Conservation (phyloP, 2,329 filamentous ascomycete genomes). For the Epichloe sylvatica region DNA sequence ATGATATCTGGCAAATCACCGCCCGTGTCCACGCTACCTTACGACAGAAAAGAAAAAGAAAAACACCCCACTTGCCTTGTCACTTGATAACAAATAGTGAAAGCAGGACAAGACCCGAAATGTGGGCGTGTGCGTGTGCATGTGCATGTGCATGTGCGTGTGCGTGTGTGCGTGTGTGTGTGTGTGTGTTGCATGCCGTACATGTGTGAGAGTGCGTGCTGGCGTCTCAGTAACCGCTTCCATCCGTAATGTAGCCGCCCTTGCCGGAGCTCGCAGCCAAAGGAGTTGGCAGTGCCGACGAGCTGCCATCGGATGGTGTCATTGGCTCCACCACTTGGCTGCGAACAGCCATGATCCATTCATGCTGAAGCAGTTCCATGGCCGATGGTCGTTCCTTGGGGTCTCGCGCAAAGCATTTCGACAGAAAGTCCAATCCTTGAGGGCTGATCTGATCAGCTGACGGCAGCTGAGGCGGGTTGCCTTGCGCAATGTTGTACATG, state of each 20-base stretch:
- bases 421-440: constrained; percentile 75
- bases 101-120: neutral
- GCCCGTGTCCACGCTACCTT: too few species aligned
- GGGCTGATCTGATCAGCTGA: constrained; percentile 69
- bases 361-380: constrained; percentile 80
- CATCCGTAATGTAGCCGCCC: constrained; percentile 16
- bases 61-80: too few species aligned
- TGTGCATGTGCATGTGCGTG: too few species aligned
- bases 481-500: constrained; percentile 99
- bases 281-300: constrained; percentile 25
- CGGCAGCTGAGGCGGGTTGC: constrained; percentile 80
- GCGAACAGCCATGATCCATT: constrained; percentile 65
- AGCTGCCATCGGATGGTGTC: constrained; percentile 44
- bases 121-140: neutral
- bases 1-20: too few species aligned
- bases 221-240: constrained; percentile 1
- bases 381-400: constrained; percentile 67
- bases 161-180: too few species aligned
- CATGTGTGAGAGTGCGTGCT: neutral
- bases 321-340: constrained; percentile 50
- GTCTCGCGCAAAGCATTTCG: constrained; percentile 74
- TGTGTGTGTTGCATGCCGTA: neutral
- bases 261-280: constrained; percentile 18
- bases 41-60: too few species aligned
- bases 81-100: neutral